Evolutionary conservation across 305 asterid genomes (phyloP), one percentile per base, ranked within the genome.

Genomic region (Fraxinus baroniana): DNA sequence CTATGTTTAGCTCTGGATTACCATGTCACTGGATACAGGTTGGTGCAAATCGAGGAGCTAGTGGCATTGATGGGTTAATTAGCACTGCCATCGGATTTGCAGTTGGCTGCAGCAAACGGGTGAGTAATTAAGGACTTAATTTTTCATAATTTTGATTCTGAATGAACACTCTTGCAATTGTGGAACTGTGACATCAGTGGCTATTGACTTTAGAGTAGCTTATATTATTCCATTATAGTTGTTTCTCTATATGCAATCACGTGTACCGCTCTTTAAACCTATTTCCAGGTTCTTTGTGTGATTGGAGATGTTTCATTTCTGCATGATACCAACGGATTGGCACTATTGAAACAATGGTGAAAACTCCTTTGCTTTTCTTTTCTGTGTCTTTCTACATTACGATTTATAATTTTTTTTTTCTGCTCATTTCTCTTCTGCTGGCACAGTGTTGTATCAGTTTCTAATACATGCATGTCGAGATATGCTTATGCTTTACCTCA

Each of bases 1-100:
- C 85, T 79, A 83, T 86, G 90, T 83, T 80, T 18, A 88, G 85
- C 81, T 82, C 93, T 66, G 95, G 94, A 84, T 86, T 93, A 82
- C 91, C 91, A 49, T 93, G 97, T 89, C 97, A 93, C 62, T 86
- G 84, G 83, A 91, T 94, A 78, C 99, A 89, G 78, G 94, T 94
- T 72, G 90, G 89, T 26, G 94, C 93, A 78, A 97, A 94, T 82
- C 86, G 98, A 87, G 99, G 99, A 77, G 98, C 99, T 71, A 94
- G 99, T 86, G 99, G 99, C 18, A 97, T 97, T 79, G 99, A 97
- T 84, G 99, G 99, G 77, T 83, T 97, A 90, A 93, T 92, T 78
- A 97, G 99, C 88, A 93, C 98, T 5, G 98, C 99, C 80, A 79
- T 92, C 74, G 99, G 99, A 35, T 97, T 92, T 87, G 91, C 98